phyloP scores from a whole-genome alignment of 108 stramenopile genomes.

The Fistulifera pelliculosa region DNA sequence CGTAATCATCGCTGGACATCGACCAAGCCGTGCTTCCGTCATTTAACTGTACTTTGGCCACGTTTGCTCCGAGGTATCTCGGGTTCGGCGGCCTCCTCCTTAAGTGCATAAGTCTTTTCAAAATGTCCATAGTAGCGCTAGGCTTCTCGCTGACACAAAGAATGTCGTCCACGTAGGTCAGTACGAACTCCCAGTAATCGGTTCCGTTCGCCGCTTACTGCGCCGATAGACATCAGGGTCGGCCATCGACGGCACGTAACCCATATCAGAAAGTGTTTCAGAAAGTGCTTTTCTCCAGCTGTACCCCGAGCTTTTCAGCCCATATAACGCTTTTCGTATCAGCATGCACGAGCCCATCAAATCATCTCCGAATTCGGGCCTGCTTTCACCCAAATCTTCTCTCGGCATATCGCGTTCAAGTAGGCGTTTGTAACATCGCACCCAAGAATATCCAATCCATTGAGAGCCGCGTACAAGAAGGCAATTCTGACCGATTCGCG shows the following conservation, averaged over 20 bases:
- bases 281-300: conserved; percentile 4
- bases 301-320: conserved; percentile 11
- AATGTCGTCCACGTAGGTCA: conserved; percentile 27
- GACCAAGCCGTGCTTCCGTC: conserved; percentile 4
- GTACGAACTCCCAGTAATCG: conserved; percentile 24
- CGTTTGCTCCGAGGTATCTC: conserved; percentile 18
- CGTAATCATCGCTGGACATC: conserved; percentile 14
- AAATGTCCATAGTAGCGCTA: neutral
- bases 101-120: conserved; percentile 10
- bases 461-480: conserved; percentile 25
- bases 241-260: neutral
- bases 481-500: conserved; percentile 24
- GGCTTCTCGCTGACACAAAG: conserved; percentile 15
- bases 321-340: conserved; percentile 22
- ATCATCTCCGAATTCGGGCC: conserved; percentile 9
- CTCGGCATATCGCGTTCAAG: conserved; percentile 19
- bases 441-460: conserved; percentile 19
- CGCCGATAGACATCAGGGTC: conserved; percentile 11
- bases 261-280: conserved; percentile 2
- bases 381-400: conserved; percentile 20
- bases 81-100: conserved; percentile 14
- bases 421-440: conserved; percentile 26
- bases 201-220: conserved; percentile 8
- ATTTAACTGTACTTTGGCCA: neutral
- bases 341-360: conserved; percentile 10